A percentile compares a stretch with the other conserved stretches of the same genome.
Conservation (phyloP, 2,329 filamentous ascomycete genomes). For the Colletotrichum eleusines region DNA sequence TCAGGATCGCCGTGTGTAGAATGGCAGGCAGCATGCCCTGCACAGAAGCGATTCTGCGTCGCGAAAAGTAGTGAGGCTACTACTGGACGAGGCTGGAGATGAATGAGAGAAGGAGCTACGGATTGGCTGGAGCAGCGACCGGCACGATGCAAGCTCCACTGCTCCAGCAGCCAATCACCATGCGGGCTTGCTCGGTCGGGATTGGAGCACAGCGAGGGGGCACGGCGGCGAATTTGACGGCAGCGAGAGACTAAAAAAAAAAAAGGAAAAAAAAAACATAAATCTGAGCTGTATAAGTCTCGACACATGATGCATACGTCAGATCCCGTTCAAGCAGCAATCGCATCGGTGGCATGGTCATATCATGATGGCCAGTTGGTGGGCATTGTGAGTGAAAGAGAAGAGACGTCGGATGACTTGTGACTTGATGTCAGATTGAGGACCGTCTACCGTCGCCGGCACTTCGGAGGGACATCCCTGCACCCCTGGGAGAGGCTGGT, state of each 20-base stretch:
- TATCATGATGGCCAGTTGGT: background rate
- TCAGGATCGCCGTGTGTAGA: background rate
- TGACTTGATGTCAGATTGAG: slow-evolving; percentile 18
- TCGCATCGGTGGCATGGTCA: background rate
- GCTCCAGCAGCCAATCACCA: slow-evolving; percentile 13
- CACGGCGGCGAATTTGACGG: background rate
- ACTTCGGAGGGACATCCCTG: slow-evolving; percentile 36
- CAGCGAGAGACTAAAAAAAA: background rate
- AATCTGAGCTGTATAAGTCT: background rate
- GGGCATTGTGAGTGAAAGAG: background rate
- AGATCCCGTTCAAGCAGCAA: background rate
- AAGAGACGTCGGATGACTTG: slow-evolving; percentile 15
- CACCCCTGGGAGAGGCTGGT: slow-evolving; percentile 27
- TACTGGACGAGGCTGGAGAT: slow-evolving; percentile 24
- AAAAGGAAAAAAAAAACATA: background rate
- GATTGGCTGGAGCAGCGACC: slow-evolving; percentile 33
- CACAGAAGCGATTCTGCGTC: background rate
- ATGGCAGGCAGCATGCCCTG: background rate
- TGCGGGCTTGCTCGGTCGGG: background rate
- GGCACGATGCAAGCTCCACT: slow-evolving; percentile 23
- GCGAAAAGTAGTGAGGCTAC: slow-evolving; percentile 20
- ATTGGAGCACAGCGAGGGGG: background rate
- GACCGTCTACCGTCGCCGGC: slow-evolving; percentile 3
- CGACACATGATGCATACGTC: background rate
- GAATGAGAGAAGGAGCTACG: slow-evolving; percentile 18